These are phyloP conservation scores for Heritiera fomes DNA, from an alignment of 345 rosid species.

Conservation along the genomic window DNA sequence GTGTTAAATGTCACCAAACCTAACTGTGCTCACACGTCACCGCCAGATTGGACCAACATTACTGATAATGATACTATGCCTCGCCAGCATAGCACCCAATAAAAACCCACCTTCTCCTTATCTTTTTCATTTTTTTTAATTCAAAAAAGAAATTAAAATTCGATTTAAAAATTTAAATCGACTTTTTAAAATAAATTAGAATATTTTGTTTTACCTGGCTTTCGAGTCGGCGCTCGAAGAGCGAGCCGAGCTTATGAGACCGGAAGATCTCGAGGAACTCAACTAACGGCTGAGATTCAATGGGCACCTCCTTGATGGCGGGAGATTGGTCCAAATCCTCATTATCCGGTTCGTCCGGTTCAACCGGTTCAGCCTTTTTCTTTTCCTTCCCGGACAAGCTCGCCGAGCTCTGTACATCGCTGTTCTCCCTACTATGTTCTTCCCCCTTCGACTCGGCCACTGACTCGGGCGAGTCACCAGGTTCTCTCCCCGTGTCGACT, in stretches of 20 bases:
- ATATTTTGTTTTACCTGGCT: slow-evolving; percentile 52
- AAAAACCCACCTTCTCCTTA: not conserved
- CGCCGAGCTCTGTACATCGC: slow-evolving; percentile 73
- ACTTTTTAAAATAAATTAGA: not conserved
- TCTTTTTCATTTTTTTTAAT: not conserved
- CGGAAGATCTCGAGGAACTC: slow-evolving; percentile 46
- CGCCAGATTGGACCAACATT: not conserved
- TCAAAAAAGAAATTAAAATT: not conserved
- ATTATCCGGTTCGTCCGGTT: slow-evolving; percentile 44
- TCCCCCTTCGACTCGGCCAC: slow-evolving; percentile 41
- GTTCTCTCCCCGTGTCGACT: slow-evolving; percentile 25
- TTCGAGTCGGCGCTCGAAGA: slow-evolving; percentile 59
- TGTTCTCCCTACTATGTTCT: slow-evolving; percentile 29
- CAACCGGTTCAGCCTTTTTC: slow-evolving; percentile 27
- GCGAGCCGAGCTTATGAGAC: slow-evolving; percentile 51
- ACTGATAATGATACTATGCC: not conserved
- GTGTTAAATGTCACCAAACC: not conserved
- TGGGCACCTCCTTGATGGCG: slow-evolving; percentile 21
- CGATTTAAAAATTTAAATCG: not conserved
- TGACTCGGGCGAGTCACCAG: slow-evolving; percentile 29
- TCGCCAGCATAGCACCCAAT: not conserved
- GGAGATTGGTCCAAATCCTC: slow-evolving; percentile 47
- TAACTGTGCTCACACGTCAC: not conserved
- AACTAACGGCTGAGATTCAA: slow-evolving; percentile 56
- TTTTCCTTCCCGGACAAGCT: slow-evolving; percentile 42